These are phyloP conservation scores for Asterionellopsis glacialis DNA, from an alignment of 108 stramenopile species.

Conservation along the genomic window DNA sequence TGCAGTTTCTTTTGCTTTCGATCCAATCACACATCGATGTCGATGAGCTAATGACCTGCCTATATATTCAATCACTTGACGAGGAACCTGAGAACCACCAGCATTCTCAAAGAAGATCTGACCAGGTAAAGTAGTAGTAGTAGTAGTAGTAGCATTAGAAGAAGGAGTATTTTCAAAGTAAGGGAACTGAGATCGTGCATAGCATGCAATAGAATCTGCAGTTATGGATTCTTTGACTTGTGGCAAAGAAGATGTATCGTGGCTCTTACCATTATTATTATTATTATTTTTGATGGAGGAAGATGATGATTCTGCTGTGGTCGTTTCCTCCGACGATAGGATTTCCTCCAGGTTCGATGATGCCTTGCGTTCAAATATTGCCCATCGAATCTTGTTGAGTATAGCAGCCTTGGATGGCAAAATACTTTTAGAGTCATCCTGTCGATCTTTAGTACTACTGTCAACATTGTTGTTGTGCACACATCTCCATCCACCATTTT, in stretches of 20 bases:
- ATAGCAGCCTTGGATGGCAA: conserved; percentile 77
- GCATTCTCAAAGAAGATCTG: conserved; percentile 81
- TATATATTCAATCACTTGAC: conserved; percentile 43
- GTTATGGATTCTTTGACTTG: not conserved
- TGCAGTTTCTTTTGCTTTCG: conserved; percentile 37
- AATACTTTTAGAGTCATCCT: conserved; percentile 10
- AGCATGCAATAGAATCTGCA: conserved; percentile 20
- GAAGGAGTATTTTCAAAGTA: conserved; percentile 40
- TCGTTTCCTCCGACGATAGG: not conserved
- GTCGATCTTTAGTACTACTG: not conserved
- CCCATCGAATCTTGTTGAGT: conserved; percentile 80
- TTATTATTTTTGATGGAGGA: no score
- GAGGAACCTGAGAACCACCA: conserved; percentile 80
- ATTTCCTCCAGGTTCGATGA: conserved; percentile 7
- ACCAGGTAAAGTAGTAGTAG: not conserved
- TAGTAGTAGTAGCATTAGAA: conserved; percentile 4
- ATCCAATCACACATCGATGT: conserved; percentile 57
- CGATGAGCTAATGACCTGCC: conserved; percentile 35
- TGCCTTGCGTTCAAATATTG: conserved; percentile 58
- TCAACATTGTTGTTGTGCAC: conserved; percentile 22
- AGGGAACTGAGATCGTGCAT: conserved; percentile 62
- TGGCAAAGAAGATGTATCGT: not conserved
- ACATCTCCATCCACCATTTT: conserved; percentile 61
- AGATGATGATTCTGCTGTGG: no score
- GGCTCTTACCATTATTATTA: not conserved